phyloP scores from a whole-genome alignment of 768 basidiomycete species.

The Postia placenta region DNA sequence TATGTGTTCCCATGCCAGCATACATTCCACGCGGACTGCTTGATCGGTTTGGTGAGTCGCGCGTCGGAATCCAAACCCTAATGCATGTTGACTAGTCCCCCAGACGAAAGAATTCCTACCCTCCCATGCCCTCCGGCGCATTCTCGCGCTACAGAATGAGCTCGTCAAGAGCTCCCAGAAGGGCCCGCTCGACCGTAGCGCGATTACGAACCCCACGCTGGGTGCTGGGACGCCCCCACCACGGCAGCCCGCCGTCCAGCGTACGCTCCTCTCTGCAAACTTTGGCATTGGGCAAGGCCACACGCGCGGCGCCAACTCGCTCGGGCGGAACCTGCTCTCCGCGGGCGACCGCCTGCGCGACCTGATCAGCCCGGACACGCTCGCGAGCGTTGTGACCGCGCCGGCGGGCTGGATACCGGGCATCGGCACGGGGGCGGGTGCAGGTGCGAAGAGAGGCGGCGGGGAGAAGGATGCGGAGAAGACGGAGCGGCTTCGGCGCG shows the following conservation, averaged over 20 bases:
- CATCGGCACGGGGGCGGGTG: constrained; percentile 42
- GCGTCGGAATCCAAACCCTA: constrained; percentile 1
- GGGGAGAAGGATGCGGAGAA: constrained; percentile 51
- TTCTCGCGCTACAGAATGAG: constrained; percentile 80
- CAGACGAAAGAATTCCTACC: constrained; percentile 93
- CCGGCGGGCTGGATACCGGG: constrained; percentile 70
- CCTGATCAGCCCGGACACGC: constrained; percentile 89
- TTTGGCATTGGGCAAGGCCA: constrained; percentile 58
- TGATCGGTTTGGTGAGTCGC: constrained; percentile 80
- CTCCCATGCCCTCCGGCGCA: constrained; percentile 72
- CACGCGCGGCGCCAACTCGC: constrained; percentile 55
- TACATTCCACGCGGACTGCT: constrained; percentile 94
- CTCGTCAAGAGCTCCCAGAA: constrained; percentile 53
- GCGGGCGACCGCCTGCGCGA: constrained; percentile 89
- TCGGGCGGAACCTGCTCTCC: constrained; percentile 77
- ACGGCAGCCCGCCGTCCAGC: constrained; percentile 47
- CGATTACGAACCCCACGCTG: constrained; percentile 26
- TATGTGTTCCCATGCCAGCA: constrained; percentile 99
- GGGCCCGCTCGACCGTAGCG: constrained; percentile 27
- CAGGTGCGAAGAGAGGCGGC: constrained; percentile 36
- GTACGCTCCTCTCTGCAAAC: constrained; percentile 70
- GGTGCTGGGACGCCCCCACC: constrained; percentile 17
- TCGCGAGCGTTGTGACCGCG: constrained; percentile 77
- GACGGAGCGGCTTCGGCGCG: constrained; percentile 66
- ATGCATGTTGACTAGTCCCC: constrained; percentile 8